Percentiles rank a stretch among this genome's conserved stretches.
phyloP scores from a whole-genome alignment of 176 grass and related monocot genomes.

The Phoenix dactylifera region DNA sequence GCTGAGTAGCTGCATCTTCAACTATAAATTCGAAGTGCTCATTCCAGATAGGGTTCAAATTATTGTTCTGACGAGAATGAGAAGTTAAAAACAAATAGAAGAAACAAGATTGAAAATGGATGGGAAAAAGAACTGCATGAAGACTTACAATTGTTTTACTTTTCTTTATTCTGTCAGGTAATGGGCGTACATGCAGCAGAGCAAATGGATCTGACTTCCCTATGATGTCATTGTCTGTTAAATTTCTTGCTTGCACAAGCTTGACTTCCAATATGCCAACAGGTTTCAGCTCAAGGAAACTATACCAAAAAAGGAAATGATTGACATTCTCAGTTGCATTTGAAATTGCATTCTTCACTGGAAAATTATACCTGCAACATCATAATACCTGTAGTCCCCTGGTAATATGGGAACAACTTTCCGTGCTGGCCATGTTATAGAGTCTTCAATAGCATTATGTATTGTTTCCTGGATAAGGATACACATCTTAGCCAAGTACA shows the following conservation, averaged over 20 bases:
- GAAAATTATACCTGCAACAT: conserved; percentile 6
- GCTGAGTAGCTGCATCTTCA: conserved; percentile 81
- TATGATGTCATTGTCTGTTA: conserved; percentile 85
- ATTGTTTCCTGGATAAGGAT: conserved; percentile 54
- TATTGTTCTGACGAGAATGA: conserved; percentile 64
- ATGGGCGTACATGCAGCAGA: conserved; percentile 62
- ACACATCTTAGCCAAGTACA: neutral
- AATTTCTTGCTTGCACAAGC: conserved; percentile 88
- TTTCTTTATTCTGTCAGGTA: conserved; percentile 73
- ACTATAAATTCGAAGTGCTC: conserved; percentile 92
- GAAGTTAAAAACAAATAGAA: conserved; percentile 27
- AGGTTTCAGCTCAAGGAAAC: conserved; percentile 89
- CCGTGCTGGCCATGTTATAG: conserved; percentile 84
- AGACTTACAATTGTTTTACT: conserved; percentile 95
- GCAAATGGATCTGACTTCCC: conserved; percentile 96
- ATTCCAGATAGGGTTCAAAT: conserved; percentile 98
- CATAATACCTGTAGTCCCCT: conserved; percentile 75
- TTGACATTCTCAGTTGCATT: conserved; percentile 12
- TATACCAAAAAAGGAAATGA: conserved; percentile 23
- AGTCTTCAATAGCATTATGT: conserved; percentile 88
- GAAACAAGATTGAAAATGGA: conserved; percentile 5
- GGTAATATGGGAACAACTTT: conserved; percentile 90
- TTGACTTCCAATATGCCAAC: conserved; percentile 89
- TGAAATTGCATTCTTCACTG: neutral
- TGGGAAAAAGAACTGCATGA: conserved; percentile 9